These are phyloP conservation scores for Phytophthora cryptogea DNA, from an alignment of 352 stramenopile species.

Conservation along the genomic window DNA sequence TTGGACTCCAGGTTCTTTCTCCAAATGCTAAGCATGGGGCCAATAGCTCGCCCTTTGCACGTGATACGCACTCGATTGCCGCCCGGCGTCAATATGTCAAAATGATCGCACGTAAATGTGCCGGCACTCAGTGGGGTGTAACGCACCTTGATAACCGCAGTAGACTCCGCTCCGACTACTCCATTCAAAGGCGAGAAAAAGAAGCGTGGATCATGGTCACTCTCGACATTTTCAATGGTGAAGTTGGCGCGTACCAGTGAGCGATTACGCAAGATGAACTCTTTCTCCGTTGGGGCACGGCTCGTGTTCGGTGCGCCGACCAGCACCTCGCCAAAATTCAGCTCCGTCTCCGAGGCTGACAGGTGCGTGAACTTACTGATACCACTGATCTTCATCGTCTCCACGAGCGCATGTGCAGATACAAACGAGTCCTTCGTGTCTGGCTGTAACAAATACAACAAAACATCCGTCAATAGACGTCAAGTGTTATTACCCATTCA, in stretches of 20 bases:
- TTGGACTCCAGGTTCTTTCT: slow-evolving; percentile 83
- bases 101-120: slow-evolving; percentile 91
- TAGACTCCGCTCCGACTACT: slow-evolving; percentile 78
- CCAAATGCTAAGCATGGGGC: slow-evolving; percentile 72
- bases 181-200: slow-evolving; percentile 71
- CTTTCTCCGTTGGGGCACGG: slow-evolving; percentile 61
- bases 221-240: slow-evolving; percentile 70
- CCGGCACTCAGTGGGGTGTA: slow-evolving; percentile 86
- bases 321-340: slow-evolving; percentile 87
- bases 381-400: slow-evolving; percentile 85
- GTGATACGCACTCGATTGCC: slow-evolving; percentile 83
- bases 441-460: slow-evolving; percentile 27
- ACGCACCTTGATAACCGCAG: slow-evolving; percentile 63
- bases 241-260: slow-evolving; percentile 91
- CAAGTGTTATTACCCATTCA: not conserved
- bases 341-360: slow-evolving; percentile 68
- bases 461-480: not conserved
- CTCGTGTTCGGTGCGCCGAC: slow-evolving; percentile 55
- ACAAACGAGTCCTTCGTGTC: slow-evolving; percentile 29
- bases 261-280: slow-evolving; percentile 90
- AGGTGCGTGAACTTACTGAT: slow-evolving; percentile 93
- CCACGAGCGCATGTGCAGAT: slow-evolving; percentile 29
- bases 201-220: slow-evolving; percentile 87
- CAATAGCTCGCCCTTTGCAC: slow-evolving; percentile 71
- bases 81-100: slow-evolving; percentile 88